Percentiles rank a stretch among this genome's conserved stretches.
Conservation (phyloP, 495 filamentous ascomycete genomes). For the Diplogelasinospora grovesii region DNA sequence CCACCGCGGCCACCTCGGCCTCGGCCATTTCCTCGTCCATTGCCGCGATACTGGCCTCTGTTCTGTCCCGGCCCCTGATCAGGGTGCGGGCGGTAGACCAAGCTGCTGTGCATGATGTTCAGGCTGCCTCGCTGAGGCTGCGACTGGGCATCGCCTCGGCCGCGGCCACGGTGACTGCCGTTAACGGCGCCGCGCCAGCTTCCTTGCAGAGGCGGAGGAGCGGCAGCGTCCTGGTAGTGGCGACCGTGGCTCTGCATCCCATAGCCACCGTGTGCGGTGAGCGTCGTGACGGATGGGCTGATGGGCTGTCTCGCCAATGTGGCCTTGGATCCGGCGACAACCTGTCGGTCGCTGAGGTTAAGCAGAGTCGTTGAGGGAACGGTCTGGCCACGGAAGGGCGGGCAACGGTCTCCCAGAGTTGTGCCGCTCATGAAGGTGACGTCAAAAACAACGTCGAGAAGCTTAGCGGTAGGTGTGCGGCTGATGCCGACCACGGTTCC, state of each 20-base stretch:
- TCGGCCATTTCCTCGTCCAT: slow-evolving; percentile 15
- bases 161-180: slow-evolving; percentile 32
- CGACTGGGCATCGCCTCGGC: slow-evolving; percentile 23
- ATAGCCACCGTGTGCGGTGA: slow-evolving; percentile 55
- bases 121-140: slow-evolving; percentile 29
- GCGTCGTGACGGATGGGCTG: slow-evolving; percentile 48
- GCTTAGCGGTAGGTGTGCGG: slow-evolving; percentile 66
- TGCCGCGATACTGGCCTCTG: neutral
- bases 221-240: slow-evolving; percentile 61
- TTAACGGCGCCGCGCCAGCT: slow-evolving; percentile 65
- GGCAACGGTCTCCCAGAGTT: slow-evolving; percentile 78
- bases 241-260: slow-evolving; percentile 50
- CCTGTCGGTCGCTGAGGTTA: slow-evolving; percentile 76
- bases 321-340: slow-evolving; percentile 68
- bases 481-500: slow-evolving; percentile 93
- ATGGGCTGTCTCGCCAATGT: slow-evolving; percentile 51
- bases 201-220: slow-evolving; percentile 62
- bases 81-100: slow-evolving; percentile 31
- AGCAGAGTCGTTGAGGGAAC: slow-evolving; percentile 77
- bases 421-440: slow-evolving; percentile 93
- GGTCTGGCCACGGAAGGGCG: slow-evolving; percentile 93
- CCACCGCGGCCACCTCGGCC: slow-evolving; percentile 29
- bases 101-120: slow-evolving; percentile 37
- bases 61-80: slow-evolving; percentile 14
- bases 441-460: slow-evolving; percentile 93